phyloP scores from a whole-genome alignment of 148 eudicot species.

The Diospyros lotus region DNA sequence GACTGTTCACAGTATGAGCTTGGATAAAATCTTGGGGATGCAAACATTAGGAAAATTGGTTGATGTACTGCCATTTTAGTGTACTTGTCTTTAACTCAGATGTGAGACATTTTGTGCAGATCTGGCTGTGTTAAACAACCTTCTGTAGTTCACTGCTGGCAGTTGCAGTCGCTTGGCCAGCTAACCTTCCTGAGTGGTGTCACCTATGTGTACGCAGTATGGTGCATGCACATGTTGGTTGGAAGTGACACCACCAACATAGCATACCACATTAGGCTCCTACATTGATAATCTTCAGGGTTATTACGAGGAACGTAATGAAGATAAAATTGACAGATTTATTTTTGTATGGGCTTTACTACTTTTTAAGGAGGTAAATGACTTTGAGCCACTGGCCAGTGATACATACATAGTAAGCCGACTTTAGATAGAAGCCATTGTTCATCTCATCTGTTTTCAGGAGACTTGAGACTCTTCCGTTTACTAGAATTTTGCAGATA shows the following conservation, averaged over 20 bases:
- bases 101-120: neutral
- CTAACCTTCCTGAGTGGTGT: neutral
- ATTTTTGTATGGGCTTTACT: neutral
- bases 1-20: neutral
- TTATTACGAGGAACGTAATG: neutral
- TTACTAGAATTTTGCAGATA: neutral
- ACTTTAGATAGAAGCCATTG: neutral
- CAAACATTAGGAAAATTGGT: neutral
- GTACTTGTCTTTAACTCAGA: neutral
- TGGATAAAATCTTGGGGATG: neutral
- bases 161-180: neutral
- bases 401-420: no score
- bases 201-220: neutral
- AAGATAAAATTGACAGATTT: neutral
- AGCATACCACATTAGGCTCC: neutral
- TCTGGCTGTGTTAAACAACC: neutral
- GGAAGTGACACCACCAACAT: neutral
- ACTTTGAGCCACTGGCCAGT: neutral
- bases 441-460: neutral
- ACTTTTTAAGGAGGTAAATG: neutral
- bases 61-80: neutral
- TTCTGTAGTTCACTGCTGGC: neutral
- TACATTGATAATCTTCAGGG: neutral
- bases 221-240: neutral
- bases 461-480: neutral